A percentile compares a stretch with the other conserved stretches of the same genome.
Evolutionary conservation across 2,329 filamentous ascomycete genomes (phyloP).

Genomic region (Penicillium olsonii): DNA sequence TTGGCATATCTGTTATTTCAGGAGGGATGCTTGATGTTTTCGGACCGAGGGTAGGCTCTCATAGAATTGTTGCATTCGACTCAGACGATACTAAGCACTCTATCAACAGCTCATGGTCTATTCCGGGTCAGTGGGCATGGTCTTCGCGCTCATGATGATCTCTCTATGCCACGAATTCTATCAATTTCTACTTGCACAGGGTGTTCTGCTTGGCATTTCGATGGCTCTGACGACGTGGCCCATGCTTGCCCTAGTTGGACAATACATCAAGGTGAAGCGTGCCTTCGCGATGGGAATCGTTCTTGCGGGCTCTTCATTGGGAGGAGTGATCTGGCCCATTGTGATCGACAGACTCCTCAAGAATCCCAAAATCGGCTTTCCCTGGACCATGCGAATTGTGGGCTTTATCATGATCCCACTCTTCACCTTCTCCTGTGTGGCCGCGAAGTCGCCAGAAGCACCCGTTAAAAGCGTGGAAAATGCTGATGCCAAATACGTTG

Average conservation of each 20-base stretch:
- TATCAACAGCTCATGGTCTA: constrained; percentile 28
- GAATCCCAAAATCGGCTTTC: constrained; percentile 28
- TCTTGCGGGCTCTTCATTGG: constrained; percentile 35
- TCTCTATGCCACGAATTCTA: constrained; percentile 40
- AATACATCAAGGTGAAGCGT: constrained; percentile 32
- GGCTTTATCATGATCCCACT: constrained; percentile 46
- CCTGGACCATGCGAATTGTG: constrained; percentile 42
- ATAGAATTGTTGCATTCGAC: no score
- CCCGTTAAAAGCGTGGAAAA: not conserved
- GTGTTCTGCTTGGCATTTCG: constrained; percentile 33
- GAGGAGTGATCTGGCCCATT: constrained; percentile 40
- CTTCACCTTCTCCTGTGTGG: constrained; percentile 31
- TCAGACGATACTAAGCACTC: no score
- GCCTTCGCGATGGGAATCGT: constrained; percentile 36
- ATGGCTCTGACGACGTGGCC: constrained; percentile 35
- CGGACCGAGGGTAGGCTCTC: constrained; percentile 28
- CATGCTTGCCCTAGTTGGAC: constrained; percentile 31
- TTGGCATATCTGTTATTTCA: constrained; percentile 27
- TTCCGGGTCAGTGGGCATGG: constrained; percentile 27
- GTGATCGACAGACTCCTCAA: constrained; percentile 32
- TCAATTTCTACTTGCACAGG: constrained; percentile 44
- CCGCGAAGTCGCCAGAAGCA: constrained; percentile 12
- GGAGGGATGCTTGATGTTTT: constrained; percentile 35
- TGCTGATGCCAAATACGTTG: not conserved
- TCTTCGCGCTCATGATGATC: constrained; percentile 40